Evolutionary conservation across 2,329 filamentous ascomycete species (phyloP).

Genomic region (Botrytis medusae): DNA sequence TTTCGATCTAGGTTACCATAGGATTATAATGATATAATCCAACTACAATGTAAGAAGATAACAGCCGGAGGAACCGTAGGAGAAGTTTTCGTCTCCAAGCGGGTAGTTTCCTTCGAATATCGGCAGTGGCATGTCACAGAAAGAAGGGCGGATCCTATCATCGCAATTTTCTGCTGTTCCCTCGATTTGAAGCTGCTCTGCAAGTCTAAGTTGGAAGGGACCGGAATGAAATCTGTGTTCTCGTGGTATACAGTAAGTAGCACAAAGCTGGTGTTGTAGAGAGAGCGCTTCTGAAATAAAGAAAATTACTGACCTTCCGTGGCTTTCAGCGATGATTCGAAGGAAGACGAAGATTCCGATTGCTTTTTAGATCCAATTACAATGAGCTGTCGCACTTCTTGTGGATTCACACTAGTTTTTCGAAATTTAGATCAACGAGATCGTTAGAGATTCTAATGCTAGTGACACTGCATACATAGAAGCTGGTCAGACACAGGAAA

Average conservation of each 20-base stretch:
- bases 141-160: neutral
- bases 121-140: neutral
- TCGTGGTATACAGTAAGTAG: neutral
- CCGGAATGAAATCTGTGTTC: neutral
- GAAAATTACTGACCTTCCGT: neutral
- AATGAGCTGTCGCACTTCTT: neutral
- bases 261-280: neutral
- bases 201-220: neutral
- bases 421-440: neutral
- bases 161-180: neutral
- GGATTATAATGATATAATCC: no score
- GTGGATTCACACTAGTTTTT: neutral
- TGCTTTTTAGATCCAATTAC: neutral
- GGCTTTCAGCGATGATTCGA: neutral
- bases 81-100: neutral
- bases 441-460: neutral
- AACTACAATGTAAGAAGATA: neutral
- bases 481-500: neutral
- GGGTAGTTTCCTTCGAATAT: neutral
- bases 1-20: neutral
- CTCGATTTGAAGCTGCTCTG: neutral
- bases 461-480: neutral
- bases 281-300: neutral
- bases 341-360: neutral
- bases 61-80: no score